phyloP scores from a whole-genome alignment of 2,329 filamentous ascomycete genomes.

The Cryphonectria parasitica region DNA sequence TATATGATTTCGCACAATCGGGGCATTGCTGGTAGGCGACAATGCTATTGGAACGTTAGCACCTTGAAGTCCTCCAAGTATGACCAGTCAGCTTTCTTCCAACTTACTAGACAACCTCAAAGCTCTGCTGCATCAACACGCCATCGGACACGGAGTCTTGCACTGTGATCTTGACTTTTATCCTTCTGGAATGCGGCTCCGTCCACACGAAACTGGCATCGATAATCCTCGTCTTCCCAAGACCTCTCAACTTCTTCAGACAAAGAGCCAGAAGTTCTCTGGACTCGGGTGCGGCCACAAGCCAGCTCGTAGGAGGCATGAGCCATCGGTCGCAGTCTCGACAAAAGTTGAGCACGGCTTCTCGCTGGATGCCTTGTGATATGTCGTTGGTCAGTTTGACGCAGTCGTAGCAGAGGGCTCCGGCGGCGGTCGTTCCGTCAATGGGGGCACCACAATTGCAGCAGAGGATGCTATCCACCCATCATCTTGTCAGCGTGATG shows the following conservation, averaged over 20 bases:
- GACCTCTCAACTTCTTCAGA: constrained; percentile 81
- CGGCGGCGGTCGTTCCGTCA: constrained; percentile 83
- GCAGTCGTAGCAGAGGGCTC: constrained; percentile 94
- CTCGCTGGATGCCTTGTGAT: constrained; percentile 86
- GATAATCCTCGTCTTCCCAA: constrained; percentile 90
- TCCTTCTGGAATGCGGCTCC: constrained; percentile 88
- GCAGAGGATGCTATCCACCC: constrained; percentile 75
- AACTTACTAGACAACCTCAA: constrained; percentile 79
- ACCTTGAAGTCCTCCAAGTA: too few relatives aligned
- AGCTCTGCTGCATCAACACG: constrained; percentile 82
- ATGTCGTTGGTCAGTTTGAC: constrained; percentile 94
- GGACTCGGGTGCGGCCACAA: constrained; percentile 82
- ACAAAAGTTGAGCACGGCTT: constrained; percentile 89
- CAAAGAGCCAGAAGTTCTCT: constrained; percentile 92
- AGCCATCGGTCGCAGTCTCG: constrained; percentile 94
- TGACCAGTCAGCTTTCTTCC: not conserved
- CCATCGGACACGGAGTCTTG: constrained; percentile 70
- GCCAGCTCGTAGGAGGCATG: constrained; percentile 83
- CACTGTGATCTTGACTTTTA: constrained; percentile 95
- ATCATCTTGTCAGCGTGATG: constrained; percentile 1
- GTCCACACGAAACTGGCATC: constrained; percentile 98
- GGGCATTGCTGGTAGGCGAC: constrained; percentile 92
- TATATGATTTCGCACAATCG: constrained; percentile 94
- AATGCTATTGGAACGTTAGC: constrained; percentile 45
- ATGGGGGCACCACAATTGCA: constrained; percentile 97